These are phyloP conservation scores for Silene latifolia DNA, from an alignment of 148 eudicot genomes.

Conservation along the genomic window DNA sequence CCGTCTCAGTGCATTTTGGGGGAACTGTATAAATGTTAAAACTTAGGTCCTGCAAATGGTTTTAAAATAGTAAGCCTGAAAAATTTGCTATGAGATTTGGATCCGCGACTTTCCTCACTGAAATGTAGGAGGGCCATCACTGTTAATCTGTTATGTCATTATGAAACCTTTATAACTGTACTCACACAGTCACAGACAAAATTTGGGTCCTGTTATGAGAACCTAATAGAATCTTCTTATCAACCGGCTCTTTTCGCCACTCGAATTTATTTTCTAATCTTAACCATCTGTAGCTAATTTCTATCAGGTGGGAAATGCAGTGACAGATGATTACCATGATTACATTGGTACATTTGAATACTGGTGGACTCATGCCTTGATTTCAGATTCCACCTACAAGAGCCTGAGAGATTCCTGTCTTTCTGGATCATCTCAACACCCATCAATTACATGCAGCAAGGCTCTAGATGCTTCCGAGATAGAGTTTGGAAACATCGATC, in stretches of 20 bases:
- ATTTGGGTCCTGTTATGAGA: no score
- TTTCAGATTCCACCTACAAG: conserved; percentile 79
- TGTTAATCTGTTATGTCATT: not conserved
- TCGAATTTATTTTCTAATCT: not conserved
- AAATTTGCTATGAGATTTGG: not conserved
- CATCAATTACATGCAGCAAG: conserved; percentile 45
- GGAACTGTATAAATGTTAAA: no score
- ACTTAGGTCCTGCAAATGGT: not conserved
- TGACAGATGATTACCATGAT: conserved; percentile 83
- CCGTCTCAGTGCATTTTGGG: not conserved
- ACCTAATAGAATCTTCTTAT: no score
- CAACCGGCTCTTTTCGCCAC: not conserved
- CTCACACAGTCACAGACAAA: no score
- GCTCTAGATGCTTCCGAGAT: conserved; percentile 45
- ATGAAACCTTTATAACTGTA: not conserved
- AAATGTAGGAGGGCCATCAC: not conserved
- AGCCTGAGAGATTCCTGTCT: conserved; percentile 43
- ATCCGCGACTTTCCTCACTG: not conserved
- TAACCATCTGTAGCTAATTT: not conserved
- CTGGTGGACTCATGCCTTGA: conserved; percentile 93
- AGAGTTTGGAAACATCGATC: conserved; percentile 84
- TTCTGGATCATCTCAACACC: conserved; percentile 68
- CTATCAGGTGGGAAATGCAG: conserved; percentile 86
- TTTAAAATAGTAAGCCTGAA: not conserved
- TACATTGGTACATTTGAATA: conserved; percentile 88